Conservation (phyloP, 352 stramenopile genomes). For the Pythium dissimile region DNA sequence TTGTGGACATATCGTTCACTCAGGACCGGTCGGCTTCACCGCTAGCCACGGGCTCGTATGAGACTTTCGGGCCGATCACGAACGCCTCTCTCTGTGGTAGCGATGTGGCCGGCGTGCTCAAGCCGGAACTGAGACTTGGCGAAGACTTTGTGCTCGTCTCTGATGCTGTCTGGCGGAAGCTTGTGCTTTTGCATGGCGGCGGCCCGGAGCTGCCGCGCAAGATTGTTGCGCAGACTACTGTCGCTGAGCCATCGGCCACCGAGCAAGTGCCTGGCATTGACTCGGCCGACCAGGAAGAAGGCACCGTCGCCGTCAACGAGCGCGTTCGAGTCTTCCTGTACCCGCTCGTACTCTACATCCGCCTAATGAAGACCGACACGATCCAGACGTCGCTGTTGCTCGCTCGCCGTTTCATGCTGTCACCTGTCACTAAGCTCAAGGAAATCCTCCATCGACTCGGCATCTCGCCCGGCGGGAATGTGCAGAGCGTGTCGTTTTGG, state of each 20-base stretch:
- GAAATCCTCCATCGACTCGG: conserved; percentile 58
- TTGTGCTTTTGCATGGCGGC: conserved; percentile 51
- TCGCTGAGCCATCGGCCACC: neutral
- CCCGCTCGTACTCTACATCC: conserved; percentile 48
- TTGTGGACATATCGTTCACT: neutral
- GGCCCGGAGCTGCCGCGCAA: conserved; percentile 54
- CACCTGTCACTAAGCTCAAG: conserved; percentile 36
- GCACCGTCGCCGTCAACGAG: conserved; percentile 5
- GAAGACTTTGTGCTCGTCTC: conserved; percentile 51
- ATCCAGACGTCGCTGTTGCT: conserved; percentile 59
- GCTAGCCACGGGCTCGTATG: too few relatives aligned
- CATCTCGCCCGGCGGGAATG: conserved; percentile 47
- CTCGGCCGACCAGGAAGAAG: neutral
- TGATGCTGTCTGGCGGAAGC: conserved; percentile 39
- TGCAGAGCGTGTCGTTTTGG: conserved; percentile 59
- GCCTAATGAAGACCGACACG: conserved; percentile 51
- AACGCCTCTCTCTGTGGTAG: conserved; percentile 30
- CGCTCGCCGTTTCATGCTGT: conserved; percentile 42
- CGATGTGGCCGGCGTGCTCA: conserved; percentile 33
- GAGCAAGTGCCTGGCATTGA: neutral
- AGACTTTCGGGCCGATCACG: conserved; percentile 8
- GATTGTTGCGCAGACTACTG: conserved; percentile 15
- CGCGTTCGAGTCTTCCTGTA: conserved; percentile 43
- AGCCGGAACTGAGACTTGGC: conserved; percentile 24
- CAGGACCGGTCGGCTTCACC: neutral